phyloP scores from a whole-genome alignment of 192 early-diverging fungal genomes.

The Thamnidium elegans region DNA sequence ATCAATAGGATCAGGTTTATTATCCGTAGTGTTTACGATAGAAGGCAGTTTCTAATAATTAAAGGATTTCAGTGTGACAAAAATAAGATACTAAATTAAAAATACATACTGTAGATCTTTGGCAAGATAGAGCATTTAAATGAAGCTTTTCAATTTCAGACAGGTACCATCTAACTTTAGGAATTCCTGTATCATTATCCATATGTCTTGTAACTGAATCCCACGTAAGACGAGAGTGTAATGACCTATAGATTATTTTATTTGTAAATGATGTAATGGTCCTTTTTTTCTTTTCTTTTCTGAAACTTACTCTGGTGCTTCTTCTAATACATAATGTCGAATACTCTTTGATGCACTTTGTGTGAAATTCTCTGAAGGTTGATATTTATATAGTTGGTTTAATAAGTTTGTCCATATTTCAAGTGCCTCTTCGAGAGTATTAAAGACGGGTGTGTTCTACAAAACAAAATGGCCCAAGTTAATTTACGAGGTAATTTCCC shows the following conservation, averaged over 20 bases:
- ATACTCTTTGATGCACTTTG: constrained; percentile 3
- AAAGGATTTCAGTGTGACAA: no score
- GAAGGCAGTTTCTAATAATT: no score
- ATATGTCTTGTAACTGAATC: not conserved
- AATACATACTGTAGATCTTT: not conserved
- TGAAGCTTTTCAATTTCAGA: constrained; percentile 1
- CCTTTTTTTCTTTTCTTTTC: not conserved
- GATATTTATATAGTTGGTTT: not conserved
- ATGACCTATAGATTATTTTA: not conserved
- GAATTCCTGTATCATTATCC: constrained; percentile 13
- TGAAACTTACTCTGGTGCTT: constrained; percentile 1
- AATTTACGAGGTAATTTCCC: no score
- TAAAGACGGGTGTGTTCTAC: not conserved
- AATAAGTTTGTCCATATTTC: not conserved
- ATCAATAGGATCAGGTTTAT: no score
- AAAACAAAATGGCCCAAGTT: no score
- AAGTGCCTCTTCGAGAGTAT: not conserved
- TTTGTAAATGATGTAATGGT: no score
- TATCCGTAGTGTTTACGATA: no score
- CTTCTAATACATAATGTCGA: not conserved
- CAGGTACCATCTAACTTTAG: constrained; percentile 6
- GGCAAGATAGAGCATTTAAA: not conserved
- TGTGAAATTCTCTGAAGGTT: not conserved
- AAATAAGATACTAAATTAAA: no score
- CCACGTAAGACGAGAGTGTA: not conserved